Base-by-base conservation (phyloP, 805 yeast species). In the Candida takata region DNA sequence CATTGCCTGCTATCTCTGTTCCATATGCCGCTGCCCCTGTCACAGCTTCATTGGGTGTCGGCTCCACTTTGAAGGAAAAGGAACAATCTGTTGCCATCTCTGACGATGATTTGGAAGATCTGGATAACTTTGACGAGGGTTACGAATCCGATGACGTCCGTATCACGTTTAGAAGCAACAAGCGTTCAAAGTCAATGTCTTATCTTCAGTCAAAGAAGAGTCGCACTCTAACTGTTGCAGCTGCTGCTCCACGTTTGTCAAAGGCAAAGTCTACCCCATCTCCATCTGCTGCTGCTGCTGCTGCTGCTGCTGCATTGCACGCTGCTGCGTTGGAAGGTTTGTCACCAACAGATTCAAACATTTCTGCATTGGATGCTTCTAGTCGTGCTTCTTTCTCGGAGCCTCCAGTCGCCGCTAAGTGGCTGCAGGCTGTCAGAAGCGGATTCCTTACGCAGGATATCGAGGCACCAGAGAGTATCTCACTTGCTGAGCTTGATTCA, bases 221-320 rank as follows among this genome's bases (percentile, higher is more conserved):
- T 31, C 65, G 65, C 17, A 41, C 57, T 13, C 27, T 53, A 30
- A 81, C 90, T 11, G 85, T 85, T 14, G 90, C 90, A 16, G 87
- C 87, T 10, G 86, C 85, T 18, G 84, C 90, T 24, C 92, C 92
- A 38, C 67, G 90, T 50, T 72, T 81, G 9, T 79, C 86, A n/a
- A 73, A 75, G 44, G 65, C 72, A 24, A 70, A 78, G 5, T 60
- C 72, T 35, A 65, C 75, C 6, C 76, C 71, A 41, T 64, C 76
- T 26, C 77, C 82, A 9, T 68, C 68, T 39, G 80, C 84, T 6
- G 83, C 82, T 8, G 83, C 83, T 11, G 82, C 84, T 2, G 84
- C 80, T 11, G 82, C 84, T 2, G 84, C 80, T 24, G 84, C 86
- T 27, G 85, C 84, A 17, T 64, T 80, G 35, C 81, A 80, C 44